Conservation (phyloP, 495 filamentous ascomycete genomes). For the Penicillium herquei region DNA sequence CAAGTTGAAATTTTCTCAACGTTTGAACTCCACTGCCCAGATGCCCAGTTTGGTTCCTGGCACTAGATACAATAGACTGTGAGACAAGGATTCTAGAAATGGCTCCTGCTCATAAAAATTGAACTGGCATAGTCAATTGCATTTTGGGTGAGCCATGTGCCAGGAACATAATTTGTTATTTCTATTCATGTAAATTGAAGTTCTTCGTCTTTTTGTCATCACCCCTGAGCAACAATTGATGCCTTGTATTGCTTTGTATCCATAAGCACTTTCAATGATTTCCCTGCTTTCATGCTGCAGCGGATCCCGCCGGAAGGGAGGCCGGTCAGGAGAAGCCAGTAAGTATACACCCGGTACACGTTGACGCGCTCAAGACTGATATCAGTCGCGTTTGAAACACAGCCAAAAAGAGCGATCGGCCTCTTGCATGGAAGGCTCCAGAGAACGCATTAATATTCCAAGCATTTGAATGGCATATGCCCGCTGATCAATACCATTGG, state of each 20-base stretch:
- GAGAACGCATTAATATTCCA: conserved; percentile 67
- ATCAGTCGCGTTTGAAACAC: conserved; percentile 3
- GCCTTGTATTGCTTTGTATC: neutral
- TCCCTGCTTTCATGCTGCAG: conserved; percentile 7
- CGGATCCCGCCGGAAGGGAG: neutral
- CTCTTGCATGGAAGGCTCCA: conserved; percentile 33
- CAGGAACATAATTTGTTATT: too few relatives aligned
- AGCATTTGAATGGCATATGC: conserved; percentile 74
- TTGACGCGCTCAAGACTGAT: neutral
- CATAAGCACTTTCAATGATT: neutral
- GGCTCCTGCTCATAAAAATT: too few relatives aligned
- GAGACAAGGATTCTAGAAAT: neutral
- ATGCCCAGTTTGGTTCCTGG: too few relatives aligned
- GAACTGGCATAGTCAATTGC: too few relatives aligned
- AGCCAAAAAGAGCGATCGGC: conserved; percentile 22
- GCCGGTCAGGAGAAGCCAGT: neutral
- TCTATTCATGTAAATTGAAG: too few relatives aligned
- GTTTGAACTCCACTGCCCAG: neutral
- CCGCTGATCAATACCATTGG: conserved; percentile 64
- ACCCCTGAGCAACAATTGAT: too few relatives aligned
- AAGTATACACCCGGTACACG: neutral
- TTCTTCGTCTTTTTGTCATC: too few relatives aligned
- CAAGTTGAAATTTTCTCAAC: conserved; percentile 3
- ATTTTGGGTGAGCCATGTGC: too few relatives aligned
- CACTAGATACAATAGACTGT: neutral